Conservation (phyloP, 306 rosid species). For the Pyrus communis region DNA sequence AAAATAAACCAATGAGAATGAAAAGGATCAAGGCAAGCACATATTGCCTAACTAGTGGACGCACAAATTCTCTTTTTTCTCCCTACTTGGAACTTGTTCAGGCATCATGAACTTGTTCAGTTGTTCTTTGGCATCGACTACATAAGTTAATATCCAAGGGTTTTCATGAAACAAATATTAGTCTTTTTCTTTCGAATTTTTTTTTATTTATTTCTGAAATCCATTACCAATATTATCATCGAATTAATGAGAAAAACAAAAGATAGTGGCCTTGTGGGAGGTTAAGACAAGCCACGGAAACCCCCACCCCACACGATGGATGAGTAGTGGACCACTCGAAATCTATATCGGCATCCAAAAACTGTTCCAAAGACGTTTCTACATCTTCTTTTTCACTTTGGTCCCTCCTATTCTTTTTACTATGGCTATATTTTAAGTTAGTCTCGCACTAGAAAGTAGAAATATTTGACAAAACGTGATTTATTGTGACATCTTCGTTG, state of each 20-base stretch:
- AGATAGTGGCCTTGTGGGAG: not conserved
- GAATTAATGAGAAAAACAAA: not conserved
- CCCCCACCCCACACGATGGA: not conserved
- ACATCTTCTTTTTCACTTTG: not conserved
- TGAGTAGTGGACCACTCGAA: constrained; percentile 8
- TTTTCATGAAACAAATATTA: no score
- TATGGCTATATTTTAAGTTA: no score
- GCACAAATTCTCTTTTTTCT: not conserved
- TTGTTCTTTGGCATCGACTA: not conserved
- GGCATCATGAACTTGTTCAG: not conserved
- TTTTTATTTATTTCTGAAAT: no score
- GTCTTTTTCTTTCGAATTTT: no score
- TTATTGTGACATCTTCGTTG: not conserved
- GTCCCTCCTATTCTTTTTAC: not conserved
- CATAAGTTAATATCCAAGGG: no score
- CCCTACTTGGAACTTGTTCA: not conserved
- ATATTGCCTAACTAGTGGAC: not conserved
- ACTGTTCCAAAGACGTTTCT: not conserved
- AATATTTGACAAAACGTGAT: not conserved
- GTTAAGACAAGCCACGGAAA: not conserved
- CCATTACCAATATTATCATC: no score
- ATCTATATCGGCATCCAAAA: not conserved
- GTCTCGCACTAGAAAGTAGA: no score
- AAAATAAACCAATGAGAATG: no score
- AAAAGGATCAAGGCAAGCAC: no score